Base-by-base conservation (phyloP, 2,329 filamentous ascomycete species). In the Phoma sp. region DNA sequence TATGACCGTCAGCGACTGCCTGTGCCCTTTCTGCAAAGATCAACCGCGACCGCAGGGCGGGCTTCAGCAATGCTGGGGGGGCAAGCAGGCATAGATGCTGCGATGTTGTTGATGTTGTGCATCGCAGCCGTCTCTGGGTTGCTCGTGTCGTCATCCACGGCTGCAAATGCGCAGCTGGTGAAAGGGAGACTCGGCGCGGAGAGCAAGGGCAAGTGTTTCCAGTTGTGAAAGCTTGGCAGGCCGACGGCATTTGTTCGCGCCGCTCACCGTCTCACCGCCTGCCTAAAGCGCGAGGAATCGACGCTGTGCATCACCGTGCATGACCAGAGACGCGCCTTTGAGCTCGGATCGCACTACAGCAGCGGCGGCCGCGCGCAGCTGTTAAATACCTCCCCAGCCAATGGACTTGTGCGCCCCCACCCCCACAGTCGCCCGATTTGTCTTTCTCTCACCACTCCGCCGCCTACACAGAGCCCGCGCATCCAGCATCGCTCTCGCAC, bases 361-460 rank as follows among this genome's bases (percentile, higher is more conserved):
- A 43, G 25, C 38, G 36, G 35, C 24, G 29, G 12, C 15, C 25
- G 29, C 41, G 49, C 55, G 43, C 57, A 48, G 39, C 36, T 41
- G 25, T 61, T 51, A 61, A 62, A 60, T 57, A 54, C 51, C 55
- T 29, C 27, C 8, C 29, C 32, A 56, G 61, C 64, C 67, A 71
- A 73, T 74, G 66, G 69, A 68, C 52, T 58, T 67, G 36, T 78
- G 75, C 64, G n/a, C n/a, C n/a, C n/a, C n/a, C n/a, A 74, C 76
- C 41, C 41, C 78, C 79, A 40, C 74, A 74, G 57, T 74, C 73
- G 49, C 77, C 77, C 51, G 74, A 78, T 61, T 77, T 85, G 63
- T 82, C 83, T 58, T 78, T 76, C 68, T n/a, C n/a, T n/a, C 77
- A 80, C 68, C 69, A 78, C 63, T 67, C 76, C 54, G 67, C 74